Percentiles rank a stretch among this genome's conserved stretches.
These are phyloP conservation scores for Dendrocalamus sinicus DNA, from an alignment of 176 grass and related monocot species.

Conservation along the genomic window DNA sequence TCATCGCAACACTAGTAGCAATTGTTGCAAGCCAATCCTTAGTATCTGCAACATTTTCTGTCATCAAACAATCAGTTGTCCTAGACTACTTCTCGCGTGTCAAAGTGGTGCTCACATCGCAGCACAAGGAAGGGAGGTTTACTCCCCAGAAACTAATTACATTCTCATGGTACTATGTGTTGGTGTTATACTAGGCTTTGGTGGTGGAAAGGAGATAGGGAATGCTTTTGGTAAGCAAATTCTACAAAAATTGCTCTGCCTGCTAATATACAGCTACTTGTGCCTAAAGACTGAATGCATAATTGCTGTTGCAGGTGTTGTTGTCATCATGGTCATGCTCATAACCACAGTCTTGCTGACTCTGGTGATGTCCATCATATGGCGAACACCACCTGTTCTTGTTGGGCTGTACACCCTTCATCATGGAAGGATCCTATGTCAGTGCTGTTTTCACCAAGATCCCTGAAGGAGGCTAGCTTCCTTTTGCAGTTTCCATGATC, in stretches of 20 bases:
- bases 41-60: slow-evolving; percentile 85
- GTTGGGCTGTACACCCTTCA: slow-evolving; percentile 55
- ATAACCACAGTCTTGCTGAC: slow-evolving; percentile 86
- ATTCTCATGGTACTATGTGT: slow-evolving; percentile 85
- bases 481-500: slow-evolving; percentile 70
- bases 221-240: slow-evolving; percentile 77
- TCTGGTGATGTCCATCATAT: slow-evolving; percentile 81
- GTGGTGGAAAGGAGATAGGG: slow-evolving; percentile 77
- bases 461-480: slow-evolving; percentile 78
- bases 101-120: slow-evolving; percentile 84
- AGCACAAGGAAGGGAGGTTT: slow-evolving; percentile 83
- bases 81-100: slow-evolving; percentile 75
- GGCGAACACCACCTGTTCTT: slow-evolving; percentile 62
- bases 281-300: slow-evolving; percentile 5
- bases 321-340: slow-evolving; percentile 88
- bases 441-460: slow-evolving; percentile 79
- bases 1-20: slow-evolving; percentile 69
- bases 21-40: slow-evolving; percentile 91
- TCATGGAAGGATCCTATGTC: slow-evolving; percentile 73
- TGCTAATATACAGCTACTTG: neutral
- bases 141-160: slow-evolving; percentile 88
- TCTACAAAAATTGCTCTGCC: neutral
- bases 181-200: slow-evolving; percentile 71
- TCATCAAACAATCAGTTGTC: slow-evolving; percentile 89
- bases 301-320: slow-evolving; percentile 67